Conservation (phyloP, 176 grass and related monocot genomes). For the Lolium multiflorum region DNA sequence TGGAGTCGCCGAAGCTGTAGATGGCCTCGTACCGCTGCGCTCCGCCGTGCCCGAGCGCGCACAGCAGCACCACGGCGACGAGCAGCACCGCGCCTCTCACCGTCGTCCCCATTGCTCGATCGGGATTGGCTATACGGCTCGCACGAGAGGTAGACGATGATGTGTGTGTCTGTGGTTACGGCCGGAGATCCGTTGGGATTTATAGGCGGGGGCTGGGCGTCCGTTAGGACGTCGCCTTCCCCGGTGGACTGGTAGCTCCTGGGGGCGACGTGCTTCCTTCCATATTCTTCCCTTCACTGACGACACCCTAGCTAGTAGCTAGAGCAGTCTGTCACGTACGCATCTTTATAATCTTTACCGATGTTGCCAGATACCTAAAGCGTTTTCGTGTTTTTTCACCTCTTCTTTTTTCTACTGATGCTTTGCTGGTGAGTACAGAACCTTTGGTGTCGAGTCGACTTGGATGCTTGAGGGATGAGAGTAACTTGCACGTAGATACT, state of each 20-base stretch:
- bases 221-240: conserved; percentile 26
- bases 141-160: neutral
- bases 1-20: conserved; percentile 89
- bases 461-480: neutral
- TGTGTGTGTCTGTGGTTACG: neutral
- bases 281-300: conserved; percentile 28
- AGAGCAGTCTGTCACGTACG: neutral
- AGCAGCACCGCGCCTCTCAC: neutral
- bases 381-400: neutral
- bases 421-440: neutral
- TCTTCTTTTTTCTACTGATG: conserved; percentile 2
- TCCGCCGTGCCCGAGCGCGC: neutral
- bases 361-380: neutral
- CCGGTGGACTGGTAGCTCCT: conserved; percentile 14
- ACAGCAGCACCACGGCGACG: neutral
- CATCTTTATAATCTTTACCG: neutral
- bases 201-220: conserved; percentile 32
- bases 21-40: conserved; percentile 66
- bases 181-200: conserved; percentile 20
- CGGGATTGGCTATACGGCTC: neutral
- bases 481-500: neutral
- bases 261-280: conserved; percentile 12
- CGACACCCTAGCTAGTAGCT: neutral
- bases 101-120: neutral
- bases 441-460: neutral